phyloP scores from a whole-genome alignment of 2,329 filamentous ascomycete genomes.

The Didymosphaeria variabile region DNA sequence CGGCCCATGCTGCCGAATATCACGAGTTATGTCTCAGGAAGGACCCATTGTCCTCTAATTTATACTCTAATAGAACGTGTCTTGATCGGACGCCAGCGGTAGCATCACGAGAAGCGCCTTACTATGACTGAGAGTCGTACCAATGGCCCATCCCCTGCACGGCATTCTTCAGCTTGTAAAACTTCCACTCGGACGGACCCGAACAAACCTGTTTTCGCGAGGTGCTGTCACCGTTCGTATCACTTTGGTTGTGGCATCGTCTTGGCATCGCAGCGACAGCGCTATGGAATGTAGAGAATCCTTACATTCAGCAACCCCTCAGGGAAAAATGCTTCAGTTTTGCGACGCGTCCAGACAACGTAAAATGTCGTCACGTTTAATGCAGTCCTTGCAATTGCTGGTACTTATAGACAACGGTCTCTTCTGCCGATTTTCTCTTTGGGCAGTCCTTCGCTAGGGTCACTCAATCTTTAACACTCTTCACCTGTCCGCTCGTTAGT shows the following conservation, averaged over 20 bases:
- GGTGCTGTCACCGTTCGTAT: not conserved
- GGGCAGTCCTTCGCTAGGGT: conserved; percentile 21
- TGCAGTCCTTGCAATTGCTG: not conserved
- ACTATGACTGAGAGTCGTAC: not conserved
- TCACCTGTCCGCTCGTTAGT: conserved; percentile 6
- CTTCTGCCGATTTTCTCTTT: not conserved
- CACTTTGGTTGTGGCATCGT: not conserved
- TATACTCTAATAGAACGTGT: not conserved
- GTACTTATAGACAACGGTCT: conserved; percentile 16
- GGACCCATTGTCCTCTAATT: not conserved
- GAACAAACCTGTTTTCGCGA: not conserved
- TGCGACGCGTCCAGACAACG: conserved; percentile 2
- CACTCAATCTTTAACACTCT: conserved; percentile 13
- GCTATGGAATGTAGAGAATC: conserved; percentile 22
- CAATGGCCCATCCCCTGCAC: not conserved
- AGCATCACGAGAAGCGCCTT: not conserved
- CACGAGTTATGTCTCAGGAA: conserved; percentile 19
- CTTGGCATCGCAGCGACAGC: conserved; percentile 1
- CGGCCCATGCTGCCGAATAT: conserved; percentile 7
- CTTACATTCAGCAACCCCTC: conserved; percentile 22
- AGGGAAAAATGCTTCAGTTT: conserved; percentile 21
- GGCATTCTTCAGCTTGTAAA: not conserved
- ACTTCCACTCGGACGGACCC: not conserved
- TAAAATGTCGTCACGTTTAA: not conserved
- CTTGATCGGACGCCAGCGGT: not conserved